Evolutionary conservation across 306 rosid species (phyloP).

Genomic region (Prunus dulcis): DNA sequence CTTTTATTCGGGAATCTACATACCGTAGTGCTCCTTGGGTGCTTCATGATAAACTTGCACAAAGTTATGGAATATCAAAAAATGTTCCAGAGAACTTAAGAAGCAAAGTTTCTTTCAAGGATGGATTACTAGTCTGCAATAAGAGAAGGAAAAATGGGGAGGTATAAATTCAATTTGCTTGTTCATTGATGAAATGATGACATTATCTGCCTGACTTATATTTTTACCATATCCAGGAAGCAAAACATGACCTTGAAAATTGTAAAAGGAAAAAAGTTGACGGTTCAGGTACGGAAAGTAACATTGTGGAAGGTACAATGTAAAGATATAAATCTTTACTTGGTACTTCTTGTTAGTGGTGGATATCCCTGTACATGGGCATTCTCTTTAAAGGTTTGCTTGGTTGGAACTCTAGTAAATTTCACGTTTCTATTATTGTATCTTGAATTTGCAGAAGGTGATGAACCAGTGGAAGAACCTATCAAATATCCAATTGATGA

Average conservation of each 20-base stretch:
- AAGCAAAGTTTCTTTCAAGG: conserved; percentile 50
- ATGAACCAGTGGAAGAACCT: conserved; percentile 38
- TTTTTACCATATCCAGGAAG: conserved; percentile 46
- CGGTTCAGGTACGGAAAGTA: conserved; percentile 34
- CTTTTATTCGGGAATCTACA: conserved; percentile 93
- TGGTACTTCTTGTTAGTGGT: neutral
- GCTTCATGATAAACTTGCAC: conserved; percentile 71
- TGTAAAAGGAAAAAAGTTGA: conserved; percentile 47
- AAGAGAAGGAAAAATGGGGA: conserved; percentile 59
- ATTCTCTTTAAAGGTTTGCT: conserved; percentile 3
- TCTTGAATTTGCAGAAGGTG: conserved; percentile 45
- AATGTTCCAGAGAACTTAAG: conserved; percentile 67
- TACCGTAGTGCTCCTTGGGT: conserved; percentile 93
- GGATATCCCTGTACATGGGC: neutral
- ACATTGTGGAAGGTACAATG: conserved; percentile 35
- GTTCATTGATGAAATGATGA: conserved; percentile 2
- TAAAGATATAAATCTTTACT: neutral
- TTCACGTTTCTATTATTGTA: neutral
- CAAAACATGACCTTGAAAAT: conserved; percentile 31
- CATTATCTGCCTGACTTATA: conserved; percentile 24
- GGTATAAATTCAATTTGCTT: conserved; percentile 19
- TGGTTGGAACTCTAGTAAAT: neutral
- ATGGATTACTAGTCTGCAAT: conserved; percentile 64
- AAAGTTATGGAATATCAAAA: conserved; percentile 66
- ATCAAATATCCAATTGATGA: conserved; percentile 94